phyloP scores from a whole-genome alignment of 345 rosid genomes.

The Gynandropsis gynandra region DNA sequence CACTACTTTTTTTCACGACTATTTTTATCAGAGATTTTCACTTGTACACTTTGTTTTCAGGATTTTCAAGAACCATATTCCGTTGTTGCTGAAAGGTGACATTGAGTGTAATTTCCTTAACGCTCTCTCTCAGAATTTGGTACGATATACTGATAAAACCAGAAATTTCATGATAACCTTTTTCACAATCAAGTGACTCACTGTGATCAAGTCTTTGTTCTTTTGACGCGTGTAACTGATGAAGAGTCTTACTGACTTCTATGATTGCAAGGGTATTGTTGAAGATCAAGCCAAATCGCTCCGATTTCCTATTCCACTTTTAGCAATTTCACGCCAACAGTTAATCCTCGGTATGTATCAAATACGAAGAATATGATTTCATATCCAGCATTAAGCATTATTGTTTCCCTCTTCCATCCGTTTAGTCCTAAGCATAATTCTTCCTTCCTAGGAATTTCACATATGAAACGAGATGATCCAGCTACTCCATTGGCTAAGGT shows the following conservation, averaged over 20 bases:
- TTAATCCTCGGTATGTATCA: conserved; percentile 55
- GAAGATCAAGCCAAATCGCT: conserved; percentile 65
- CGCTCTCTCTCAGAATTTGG: conserved; percentile 57
- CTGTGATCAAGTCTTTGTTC: conserved; percentile 12
- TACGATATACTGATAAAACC: conserved; percentile 26
- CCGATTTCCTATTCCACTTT: conserved; percentile 72
- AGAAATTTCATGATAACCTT: not conserved
- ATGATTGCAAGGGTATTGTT: conserved; percentile 49
- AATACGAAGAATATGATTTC: not conserved
- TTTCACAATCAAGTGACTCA: not conserved
- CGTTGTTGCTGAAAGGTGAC: conserved; percentile 46
- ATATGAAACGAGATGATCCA: conserved; percentile 36
- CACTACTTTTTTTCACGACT: conserved; percentile 2
- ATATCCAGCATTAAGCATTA: not conserved
- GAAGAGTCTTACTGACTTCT: conserved; percentile 22
- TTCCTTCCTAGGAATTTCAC: conserved; percentile 44
- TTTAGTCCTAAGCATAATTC: conserved; percentile 9
- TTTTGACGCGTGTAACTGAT: conserved; percentile 21
- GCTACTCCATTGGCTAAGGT: conserved; percentile 57
- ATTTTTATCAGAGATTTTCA: conserved; percentile 3
- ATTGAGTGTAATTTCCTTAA: conserved; percentile 40
- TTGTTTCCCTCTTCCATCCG: conserved; percentile 1
- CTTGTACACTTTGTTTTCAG: conserved; percentile 33
- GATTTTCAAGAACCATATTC: conserved; percentile 72
- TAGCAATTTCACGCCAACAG: conserved; percentile 75